Conservation (phyloP, 140 eudicot species). For the Oenanthe javanica region DNA sequence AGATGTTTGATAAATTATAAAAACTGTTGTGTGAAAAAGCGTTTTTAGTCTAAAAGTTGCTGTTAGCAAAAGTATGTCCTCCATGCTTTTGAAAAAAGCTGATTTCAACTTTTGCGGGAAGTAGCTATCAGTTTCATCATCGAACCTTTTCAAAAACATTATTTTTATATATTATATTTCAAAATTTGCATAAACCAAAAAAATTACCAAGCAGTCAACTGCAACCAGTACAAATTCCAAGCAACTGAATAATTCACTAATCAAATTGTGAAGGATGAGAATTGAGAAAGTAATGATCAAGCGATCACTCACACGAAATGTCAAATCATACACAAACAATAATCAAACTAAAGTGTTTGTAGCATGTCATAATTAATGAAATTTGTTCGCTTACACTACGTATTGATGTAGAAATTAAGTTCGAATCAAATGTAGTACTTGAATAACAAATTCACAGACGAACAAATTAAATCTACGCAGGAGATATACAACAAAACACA, state of each 20-base stretch:
- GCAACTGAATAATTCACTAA: neutral
- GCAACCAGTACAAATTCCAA: neutral
- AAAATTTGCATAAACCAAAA: too few relatives aligned
- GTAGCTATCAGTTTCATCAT: too few relatives aligned
- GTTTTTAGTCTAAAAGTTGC: too few relatives aligned
- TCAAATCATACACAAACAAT: neutral
- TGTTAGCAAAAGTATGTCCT: too few relatives aligned
- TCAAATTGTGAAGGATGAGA: neutral
- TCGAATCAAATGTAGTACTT: neutral
- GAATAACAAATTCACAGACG: neutral
- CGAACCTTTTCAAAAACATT: too few relatives aligned
- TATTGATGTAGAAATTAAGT: neutral
- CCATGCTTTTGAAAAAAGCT: too few relatives aligned
- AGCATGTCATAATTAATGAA: neutral
- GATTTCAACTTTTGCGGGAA: too few relatives aligned
- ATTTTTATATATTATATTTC: too few relatives aligned
- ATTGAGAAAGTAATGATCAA: neutral
- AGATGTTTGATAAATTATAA: too few relatives aligned
- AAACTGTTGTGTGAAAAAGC: too few relatives aligned
- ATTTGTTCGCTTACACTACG: neutral
- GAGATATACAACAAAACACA: neutral
- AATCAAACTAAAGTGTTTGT: neutral
- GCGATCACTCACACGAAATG: neutral
- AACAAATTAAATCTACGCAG: conserved; percentile 1
- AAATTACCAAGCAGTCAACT: neutral